Base-by-base conservation (phyloP, 2,329 filamentous ascomycete genomes). In the Fusarium nygamai region DNA sequence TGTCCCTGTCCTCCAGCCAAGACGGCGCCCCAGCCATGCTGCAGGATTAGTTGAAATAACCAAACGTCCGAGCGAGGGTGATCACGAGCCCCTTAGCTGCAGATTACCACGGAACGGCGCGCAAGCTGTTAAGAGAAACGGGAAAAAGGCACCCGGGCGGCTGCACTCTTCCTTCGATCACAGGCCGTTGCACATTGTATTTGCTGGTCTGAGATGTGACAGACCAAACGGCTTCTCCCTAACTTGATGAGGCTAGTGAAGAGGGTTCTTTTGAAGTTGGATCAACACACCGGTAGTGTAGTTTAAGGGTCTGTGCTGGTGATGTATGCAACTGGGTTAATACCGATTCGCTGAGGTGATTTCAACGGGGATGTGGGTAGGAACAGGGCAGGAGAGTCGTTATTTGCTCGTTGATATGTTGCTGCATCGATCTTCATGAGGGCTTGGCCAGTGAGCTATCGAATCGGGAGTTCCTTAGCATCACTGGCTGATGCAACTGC, bases 311-410 rank as follows among this genome's bases (percentile, higher is more conserved):
- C 66, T 69, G 66, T 68, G 56, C 64, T 68, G 56, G 41, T 31
- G 22, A 44, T 36, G 16, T 56, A 43, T 29, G 33, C 34, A 51
- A 47, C 47, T 70, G 67, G 67, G 17, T 22, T 60, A 41, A 59
- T 70, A 70, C 67, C 66, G 66, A 70, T 70, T 70, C 67, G 67
- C 53, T 66, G 39, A 64, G 36, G 22, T 44, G 60, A 66, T 29
- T 59, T 44, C 19, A 36, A 41, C 14, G 20, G 38, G n/a, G 48
- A n/a, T 51, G 47, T 43, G 16, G 50, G 46, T 27, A 27, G 50
- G 46, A 33, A 59, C 27, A 36, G 16, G 46, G 36, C 51, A 46
- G 66, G 22, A 69, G 24, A 41, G 39, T 16, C 38, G 41, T 20
- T 34, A 64, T 46, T 67, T 39, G 63, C 22, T 34, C 44, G 12